Evolutionary conservation across 768 basidiomycete species (phyloP), one percentile per base, ranked within the genome.

Genomic region (Gloeopeniophorella convolvens): DNA sequence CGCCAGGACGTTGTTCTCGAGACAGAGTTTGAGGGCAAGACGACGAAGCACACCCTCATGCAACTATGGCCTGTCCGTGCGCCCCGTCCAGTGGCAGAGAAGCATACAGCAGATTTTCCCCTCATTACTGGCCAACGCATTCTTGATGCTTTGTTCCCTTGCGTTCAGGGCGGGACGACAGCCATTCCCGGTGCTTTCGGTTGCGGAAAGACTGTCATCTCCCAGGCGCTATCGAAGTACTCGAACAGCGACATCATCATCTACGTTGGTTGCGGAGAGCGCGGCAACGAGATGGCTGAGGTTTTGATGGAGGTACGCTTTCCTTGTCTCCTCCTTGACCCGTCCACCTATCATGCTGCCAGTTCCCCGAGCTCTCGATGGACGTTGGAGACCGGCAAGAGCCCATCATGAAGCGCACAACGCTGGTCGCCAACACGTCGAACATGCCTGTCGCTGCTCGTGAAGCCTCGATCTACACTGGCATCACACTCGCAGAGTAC

Each of bases 401-500:
- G 67, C 96, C 96, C 28, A 98, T 99, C 76, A 99, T 99, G 96
- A 99, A 99, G 71, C 94, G 96, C 52, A 99, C 96, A 0, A 91
- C 94, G 12, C 82, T 99, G 20, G 94, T 99, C 54, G 96, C 96
- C 58, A 99, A 99, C 67, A 99, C 96, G 3, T 99, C 96, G 42
- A 98, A 98, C 73, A 99, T 99, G 96, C 96, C 96, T 59, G 96
- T 99, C 60, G 96, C 96, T 36, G 96, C 96, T 36, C 90, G 96
- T 58, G 96, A 99, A 70, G 96, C 96, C 4, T 97, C 95, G 16
- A 98, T 99, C 65, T 99, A 99, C 71, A 99, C 96, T 45, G 96
- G 96, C 60, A 98, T 98, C 70, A 98, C 96, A 1, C 81, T 98
- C 18, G 93, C 96, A 21, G 96, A 99, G 64, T 98, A 98, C 72